Evolutionary conservation across 345 rosid genomes (phyloP), one percentile per base, ranked within the genome.

Genomic region (Bretschneidera sinensis): DNA sequence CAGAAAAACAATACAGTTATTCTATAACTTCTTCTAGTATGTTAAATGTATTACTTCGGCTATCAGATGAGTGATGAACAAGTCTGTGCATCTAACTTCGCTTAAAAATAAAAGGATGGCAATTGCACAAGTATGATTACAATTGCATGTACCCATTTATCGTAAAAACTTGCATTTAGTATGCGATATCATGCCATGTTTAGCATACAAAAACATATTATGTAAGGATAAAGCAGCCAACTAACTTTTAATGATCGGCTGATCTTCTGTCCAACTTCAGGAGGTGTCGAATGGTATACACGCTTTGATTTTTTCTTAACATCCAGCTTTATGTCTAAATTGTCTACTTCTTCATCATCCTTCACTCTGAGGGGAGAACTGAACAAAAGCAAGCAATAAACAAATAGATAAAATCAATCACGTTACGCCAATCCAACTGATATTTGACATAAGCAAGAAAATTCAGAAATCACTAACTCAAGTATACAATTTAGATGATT

Each of bases 281-380:
- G 92, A 75, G 83, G 31, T 1, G 73, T 81, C 49, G 96, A 83
- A 67, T 74, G 86, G 71, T 88, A 88, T 23, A 83, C 66, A 21
- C 92, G 89, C 71, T 80, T 88, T 5, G 96, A 80, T 60, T 83
- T 88, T 63, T 69, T 75, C 75, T 76, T 85, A 62, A 22, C 64
- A 47, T 74, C 75, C 67, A 88, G 78, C 68, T 80, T 78, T 49
- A 88, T 77, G 24, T 85, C 96, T 66, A 88, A 66, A 57, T 82
- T 85, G 77, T 88, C 96, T 25, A 85, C 92, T 69, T 85, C 89
- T 68, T 85, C 96, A 35, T 85, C 96, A 54, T 85, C 96, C 73
- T 83, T 83, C 60, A 85, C 88, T 76, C 70, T 77, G 71, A 88
- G 69, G 21, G 89, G 92, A 59, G 96, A 88, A 65, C 96, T 85